phyloP scores from a whole-genome alignment of 257 asterid species.

The Ilex asprella region DNA sequence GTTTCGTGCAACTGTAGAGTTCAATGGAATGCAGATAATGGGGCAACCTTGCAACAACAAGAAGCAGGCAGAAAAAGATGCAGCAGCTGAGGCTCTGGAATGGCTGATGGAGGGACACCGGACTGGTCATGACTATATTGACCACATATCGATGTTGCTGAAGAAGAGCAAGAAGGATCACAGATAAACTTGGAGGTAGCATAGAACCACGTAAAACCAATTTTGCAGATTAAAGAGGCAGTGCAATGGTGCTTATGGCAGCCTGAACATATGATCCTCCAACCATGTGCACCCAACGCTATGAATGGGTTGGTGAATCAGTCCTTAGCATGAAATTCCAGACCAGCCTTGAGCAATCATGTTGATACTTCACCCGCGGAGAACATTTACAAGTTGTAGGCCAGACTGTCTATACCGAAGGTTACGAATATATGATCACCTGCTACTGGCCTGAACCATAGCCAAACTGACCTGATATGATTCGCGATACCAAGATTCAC shows the following conservation, averaged over 20 bases:
- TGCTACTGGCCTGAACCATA: neutral
- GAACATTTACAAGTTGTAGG: conserved; percentile 12
- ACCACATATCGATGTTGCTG: conserved; percentile 57
- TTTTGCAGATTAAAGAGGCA: neutral
- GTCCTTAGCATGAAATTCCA: neutral
- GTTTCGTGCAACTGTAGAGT: conserved; percentile 59
- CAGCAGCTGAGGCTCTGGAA: conserved; percentile 86
- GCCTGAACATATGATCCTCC: conserved; percentile 4
- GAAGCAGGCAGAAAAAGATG: conserved; percentile 92
- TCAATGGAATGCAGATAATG: conserved; percentile 62
- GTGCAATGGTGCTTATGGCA: neutral
- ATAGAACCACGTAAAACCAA: neutral
- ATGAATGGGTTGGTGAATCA: neutral
- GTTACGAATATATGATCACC: neutral
- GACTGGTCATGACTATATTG: conserved; percentile 38
- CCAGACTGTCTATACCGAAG: neutral
- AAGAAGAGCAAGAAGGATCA: conserved; percentile 81
- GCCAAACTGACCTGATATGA: neutral
- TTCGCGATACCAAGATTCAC: neutral
- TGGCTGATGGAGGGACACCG: conserved; percentile 62
- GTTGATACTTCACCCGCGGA: conserved; percentile 3
- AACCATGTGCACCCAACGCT: neutral
- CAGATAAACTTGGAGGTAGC: conserved; percentile 19
- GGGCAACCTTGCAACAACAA: conserved; percentile 81
- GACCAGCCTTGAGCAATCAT: conserved; percentile 2